Base-by-base conservation (phyloP, 129 eudicot species). In the Artemisia argyi region DNA sequence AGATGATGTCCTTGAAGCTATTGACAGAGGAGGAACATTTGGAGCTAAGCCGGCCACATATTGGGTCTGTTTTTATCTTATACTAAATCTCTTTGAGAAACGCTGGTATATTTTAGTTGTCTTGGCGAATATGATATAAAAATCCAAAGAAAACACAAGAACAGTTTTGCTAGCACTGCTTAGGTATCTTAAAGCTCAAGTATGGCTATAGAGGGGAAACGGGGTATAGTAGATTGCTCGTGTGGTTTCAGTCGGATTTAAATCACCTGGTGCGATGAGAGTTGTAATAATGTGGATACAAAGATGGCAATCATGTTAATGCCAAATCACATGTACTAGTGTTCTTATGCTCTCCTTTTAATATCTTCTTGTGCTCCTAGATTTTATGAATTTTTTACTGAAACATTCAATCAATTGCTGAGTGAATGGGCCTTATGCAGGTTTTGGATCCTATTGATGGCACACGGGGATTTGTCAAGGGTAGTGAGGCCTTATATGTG, bases 401-500 rank as follows among this genome's bases (percentile, higher is more conserved):
- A 50, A 73, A 26, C 11, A 5, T 63, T 12, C 56, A 12, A 17
- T 66, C 20, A 66, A 12, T 50, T 71, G 32, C 24, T 59, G 32
- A 2, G n/a, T 63, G 56, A 62, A 67, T 64, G 62, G 39, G 61
- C 70, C 69, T 71, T 48, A 28, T 85, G 72, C 89, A 94, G 99
- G 84, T 90, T 35, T 73, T 90, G 87, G 99, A 94, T 85, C 97
- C 99, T 53, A 94, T 94, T 74, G 99, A 94, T 85, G 99, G 99
- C 59, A 94, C 99, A 39, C 76, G 86, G 53, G 99, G 99, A 73
- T 94, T 94, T 83, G 81, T 94, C n/a, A 90, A 84, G 85, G 97
- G 97, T 60, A 81, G 75, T 68, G 87, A 83, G 28, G 96, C 97
- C 63, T 85, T 94, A 26, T 94, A 94, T 76, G 97, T 94, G 96